Conservation (phyloP, 1,284 basidiomycete species). For the Sphaerobolus stellatus region DNA sequence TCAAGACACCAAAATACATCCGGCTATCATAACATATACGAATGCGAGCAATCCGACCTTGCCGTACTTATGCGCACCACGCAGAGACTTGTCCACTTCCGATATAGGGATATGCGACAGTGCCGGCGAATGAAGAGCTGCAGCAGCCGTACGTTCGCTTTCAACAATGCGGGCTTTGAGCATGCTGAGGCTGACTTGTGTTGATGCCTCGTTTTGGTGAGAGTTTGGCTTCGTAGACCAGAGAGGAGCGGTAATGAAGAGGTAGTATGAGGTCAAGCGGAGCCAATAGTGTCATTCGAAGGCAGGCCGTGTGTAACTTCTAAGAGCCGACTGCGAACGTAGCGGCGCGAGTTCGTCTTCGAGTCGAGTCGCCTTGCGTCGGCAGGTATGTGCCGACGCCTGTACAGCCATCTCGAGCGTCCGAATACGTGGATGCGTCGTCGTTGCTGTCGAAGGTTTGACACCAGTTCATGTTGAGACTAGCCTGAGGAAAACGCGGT, state of each 20-base stretch:
- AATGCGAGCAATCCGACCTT: constrained; percentile 13
- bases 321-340: too few species aligned
- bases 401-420: constrained; percentile 69
- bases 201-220: constrained; percentile 80
- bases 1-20: constrained; percentile 2
- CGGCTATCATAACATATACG: constrained; percentile 20
- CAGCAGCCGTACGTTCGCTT: constrained; percentile 57
- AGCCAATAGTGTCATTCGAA: constrained; percentile 42
- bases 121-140: constrained; percentile 25
- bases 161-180: constrained; percentile 88
- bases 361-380: constrained; percentile 61
- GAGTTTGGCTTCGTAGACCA: constrained; percentile 63
- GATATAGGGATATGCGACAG: constrained; percentile 46
- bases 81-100: neutral
- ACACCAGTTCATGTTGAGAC: constrained; percentile 72
- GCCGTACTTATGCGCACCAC: constrained; percentile 27
- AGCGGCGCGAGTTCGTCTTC: too few species aligned
- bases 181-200: constrained; percentile 84
- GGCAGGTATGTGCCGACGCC: constrained; percentile 64
- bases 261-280: constrained; percentile 6
- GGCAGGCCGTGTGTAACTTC: too few species aligned
- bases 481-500: too few species aligned
- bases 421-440: constrained; percentile 73
- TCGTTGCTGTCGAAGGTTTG: constrained; percentile 65
- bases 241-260: constrained; percentile 44